Base-by-base conservation (phyloP, 352 stramenopile genomes). In the Phytopythium mirpurense region DNA sequence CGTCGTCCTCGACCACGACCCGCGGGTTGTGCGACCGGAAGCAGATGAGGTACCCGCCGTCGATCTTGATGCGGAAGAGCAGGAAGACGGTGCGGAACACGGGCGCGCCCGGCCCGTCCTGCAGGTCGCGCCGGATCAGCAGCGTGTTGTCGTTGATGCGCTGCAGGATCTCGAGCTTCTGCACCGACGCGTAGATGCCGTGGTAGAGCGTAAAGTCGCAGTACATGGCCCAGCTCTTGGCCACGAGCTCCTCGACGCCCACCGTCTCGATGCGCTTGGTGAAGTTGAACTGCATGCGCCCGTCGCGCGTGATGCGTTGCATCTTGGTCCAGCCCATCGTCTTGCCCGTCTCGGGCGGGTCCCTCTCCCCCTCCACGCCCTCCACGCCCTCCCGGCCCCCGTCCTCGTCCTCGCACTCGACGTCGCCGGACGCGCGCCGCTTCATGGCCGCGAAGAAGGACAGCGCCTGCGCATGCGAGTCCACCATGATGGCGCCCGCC, bases 211-310 rank as follows among this genome's bases (percentile, higher is more conserved):
- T 64, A 47, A 89, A 77, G 60, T 90, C 78, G 56, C 75, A 83
- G 62, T 90, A 90, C 80, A 90, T 90, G 12, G 74, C 65, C 80
- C 80, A 90, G 61, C 78, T 88, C 42, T 82, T 84, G 43, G 86
- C 64, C 46, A 90, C 75, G 18, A 90, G 74, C 26, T 78, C 73
- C n/a, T 88, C 62, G 27, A 73, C 73, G n/a, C 59, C 59, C 23
- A 90, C 76, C 26, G 68, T 79, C 12, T 71, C 46, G 43, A 90
- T 72, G n/a, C 75, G 64, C 52, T 90, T 90, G 42, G 75, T 86
- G 27, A 90, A 90, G 45, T 88, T 88, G 59, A 90, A 90, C 54
- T 88, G 75, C 50, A 90, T 71, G 43, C 79, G 63, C 41, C 79
- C 79, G 29, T 88, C 73, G 0, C 53, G 23, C 32, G 75, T 81